Evolutionary conservation across 352 stramenopile genomes (phyloP).

Genomic region (Halophytophthora batemanensis): DNA sequence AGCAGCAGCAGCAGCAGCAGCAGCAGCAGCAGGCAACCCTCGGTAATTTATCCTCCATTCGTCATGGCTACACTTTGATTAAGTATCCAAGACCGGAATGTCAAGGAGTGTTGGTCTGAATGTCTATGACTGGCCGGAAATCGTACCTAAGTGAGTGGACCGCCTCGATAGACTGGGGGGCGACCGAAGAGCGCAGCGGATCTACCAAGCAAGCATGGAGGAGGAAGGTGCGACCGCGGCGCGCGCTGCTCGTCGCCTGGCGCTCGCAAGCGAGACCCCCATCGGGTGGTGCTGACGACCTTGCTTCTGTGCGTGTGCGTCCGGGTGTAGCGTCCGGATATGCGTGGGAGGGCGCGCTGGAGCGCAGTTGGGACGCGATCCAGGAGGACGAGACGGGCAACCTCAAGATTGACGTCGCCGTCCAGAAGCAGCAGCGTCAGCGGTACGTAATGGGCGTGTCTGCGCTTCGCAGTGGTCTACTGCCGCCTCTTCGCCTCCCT

Average conservation of each 20-base stretch:
- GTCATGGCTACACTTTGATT: constrained; percentile 11
- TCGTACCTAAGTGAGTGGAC: no score
- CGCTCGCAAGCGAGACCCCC: neutral
- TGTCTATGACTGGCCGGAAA: no score
- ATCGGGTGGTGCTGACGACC: neutral
- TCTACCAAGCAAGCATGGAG: constrained; percentile 16
- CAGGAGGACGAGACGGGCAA: constrained; percentile 81
- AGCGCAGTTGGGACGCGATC: constrained; percentile 85
- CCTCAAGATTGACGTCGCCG: constrained; percentile 68
- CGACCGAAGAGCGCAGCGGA: neutral
- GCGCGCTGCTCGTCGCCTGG: neutral
- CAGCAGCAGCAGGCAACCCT: neutral
- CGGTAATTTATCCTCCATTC: constrained; percentile 20
- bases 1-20: neutral
- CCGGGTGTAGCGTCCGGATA: constrained; percentile 45
- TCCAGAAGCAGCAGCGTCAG: constrained; percentile 68
- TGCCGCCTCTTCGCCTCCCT: neutral
- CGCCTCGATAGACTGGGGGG: neutral
- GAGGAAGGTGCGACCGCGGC: constrained; percentile 20
- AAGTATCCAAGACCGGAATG: no score
- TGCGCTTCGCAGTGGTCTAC: no score
- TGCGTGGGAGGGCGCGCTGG: constrained; percentile 79
- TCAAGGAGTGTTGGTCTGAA: no score
- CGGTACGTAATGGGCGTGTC: no score
- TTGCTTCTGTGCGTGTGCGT: neutral